These are phyloP conservation scores for Colletotrichum magnum DNA, from an alignment of 2,329 filamentous ascomycete species.

Conservation along the genomic window DNA sequence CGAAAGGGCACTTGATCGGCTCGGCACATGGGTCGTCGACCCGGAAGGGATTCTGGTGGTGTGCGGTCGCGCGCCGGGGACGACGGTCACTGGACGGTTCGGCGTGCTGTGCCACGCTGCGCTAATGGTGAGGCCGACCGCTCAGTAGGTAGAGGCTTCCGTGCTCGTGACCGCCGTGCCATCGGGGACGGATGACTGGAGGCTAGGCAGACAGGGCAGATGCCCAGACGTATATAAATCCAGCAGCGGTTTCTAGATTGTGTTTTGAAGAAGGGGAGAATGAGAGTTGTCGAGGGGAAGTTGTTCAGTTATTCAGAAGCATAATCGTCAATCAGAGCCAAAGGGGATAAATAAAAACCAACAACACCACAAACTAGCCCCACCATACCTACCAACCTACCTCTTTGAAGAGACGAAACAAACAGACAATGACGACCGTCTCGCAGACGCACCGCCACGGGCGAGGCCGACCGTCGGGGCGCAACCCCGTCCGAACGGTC, in stretches of 20 bases:
- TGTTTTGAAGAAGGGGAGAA: background rate
- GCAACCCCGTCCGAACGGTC: slow-evolving; percentile 41
- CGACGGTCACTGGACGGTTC: too few species aligned
- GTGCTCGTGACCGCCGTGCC: slow-evolving; percentile 1
- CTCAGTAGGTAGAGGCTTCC: background rate
- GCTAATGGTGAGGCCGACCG: background rate
- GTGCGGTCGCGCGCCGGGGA: background rate
- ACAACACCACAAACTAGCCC: too few species aligned
- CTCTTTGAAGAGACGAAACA: background rate
- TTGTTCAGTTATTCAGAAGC: too few species aligned
- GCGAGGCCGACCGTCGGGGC: slow-evolving; percentile 62
- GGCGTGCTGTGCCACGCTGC: background rate
- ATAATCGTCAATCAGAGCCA: too few species aligned
- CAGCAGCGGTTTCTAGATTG: background rate
- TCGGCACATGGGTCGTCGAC: background rate
- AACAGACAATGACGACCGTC: slow-evolving; percentile 65
- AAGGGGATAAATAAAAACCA: too few species aligned
- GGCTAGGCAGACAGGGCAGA: background rate
- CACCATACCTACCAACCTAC: too few species aligned
- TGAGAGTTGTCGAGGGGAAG: background rate
- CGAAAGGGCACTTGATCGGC: slow-evolving; percentile 5
- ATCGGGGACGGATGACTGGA: background rate
- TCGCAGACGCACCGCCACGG: slow-evolving; percentile 74
- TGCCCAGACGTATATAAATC: background rate
- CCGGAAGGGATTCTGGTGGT: background rate